Conservation (phyloP, 139 green algal species). For the Chlorella sp. region DNA sequence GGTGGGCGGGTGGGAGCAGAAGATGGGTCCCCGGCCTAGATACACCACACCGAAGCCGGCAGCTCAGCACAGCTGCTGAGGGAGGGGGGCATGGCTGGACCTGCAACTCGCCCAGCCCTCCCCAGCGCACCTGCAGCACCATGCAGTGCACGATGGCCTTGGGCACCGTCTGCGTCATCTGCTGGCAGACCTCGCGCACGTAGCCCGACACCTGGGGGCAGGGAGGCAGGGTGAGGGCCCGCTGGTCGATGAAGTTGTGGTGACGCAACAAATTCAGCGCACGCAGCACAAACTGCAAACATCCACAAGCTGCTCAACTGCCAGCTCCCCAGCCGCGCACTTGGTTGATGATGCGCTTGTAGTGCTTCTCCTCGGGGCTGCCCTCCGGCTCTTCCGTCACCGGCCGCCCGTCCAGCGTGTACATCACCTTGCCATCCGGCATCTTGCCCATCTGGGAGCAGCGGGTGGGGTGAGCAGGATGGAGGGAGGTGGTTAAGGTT, state of each 20-base stretch:
- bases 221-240: no score
- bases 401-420: conserved; percentile 55
- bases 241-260: no score
- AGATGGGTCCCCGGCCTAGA: no score
- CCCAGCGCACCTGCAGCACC: conserved; percentile 50
- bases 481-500: no score
- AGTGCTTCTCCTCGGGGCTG: conserved; percentile 63
- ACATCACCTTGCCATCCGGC: conserved; percentile 61
- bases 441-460: conserved; percentile 49
- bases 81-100: no score
- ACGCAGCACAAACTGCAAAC: no score
- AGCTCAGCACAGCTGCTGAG: no score
- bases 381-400: conserved; percentile 60
- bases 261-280: no score
- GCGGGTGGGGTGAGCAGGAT: neutral
- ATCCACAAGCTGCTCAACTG: neutral
- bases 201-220: conserved; percentile 84
- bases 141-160: conserved; percentile 95
- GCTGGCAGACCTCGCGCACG: conserved; percentile 87
- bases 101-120: no score
- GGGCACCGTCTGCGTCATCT: conserved; percentile 92
- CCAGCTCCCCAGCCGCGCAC: conserved; percentile 16
- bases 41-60: no score
- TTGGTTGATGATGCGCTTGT: conserved; percentile 82
- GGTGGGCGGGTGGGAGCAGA: neutral